Conservation (phyloP, 805 yeast genomes). For the Priceomyces fermenticarens region DNA sequence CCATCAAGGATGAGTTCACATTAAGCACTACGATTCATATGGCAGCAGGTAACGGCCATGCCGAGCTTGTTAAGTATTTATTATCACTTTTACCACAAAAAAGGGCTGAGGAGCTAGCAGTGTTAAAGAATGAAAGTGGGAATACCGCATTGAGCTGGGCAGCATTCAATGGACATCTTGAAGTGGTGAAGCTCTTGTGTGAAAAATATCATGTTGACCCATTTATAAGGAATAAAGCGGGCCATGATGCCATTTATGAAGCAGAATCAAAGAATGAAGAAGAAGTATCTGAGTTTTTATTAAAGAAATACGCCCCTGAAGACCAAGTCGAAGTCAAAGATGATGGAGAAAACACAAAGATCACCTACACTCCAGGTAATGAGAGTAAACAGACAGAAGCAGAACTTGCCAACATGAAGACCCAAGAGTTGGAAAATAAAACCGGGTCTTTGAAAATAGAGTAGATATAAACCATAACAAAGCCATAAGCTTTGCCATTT, state of each 20-base stretch:
- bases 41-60: conserved; percentile 95
- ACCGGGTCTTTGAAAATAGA: conserved; percentile 25
- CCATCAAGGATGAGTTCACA: conserved; percentile 61
- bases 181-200: conserved; percentile 64
- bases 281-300: conserved; percentile 74
- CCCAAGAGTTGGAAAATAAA: conserved; percentile 29
- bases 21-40: conserved; percentile 81
- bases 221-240: conserved; percentile 66
- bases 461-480: background rate
- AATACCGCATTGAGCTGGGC: conserved; percentile 99
- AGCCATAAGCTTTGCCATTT: background rate
- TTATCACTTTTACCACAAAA: conserved; percentile 45
- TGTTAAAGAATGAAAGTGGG: conserved; percentile 66
- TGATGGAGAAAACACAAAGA: conserved; percentile 38
- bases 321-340: conserved; percentile 47
- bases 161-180: conserved; percentile 78
- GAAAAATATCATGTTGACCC: conserved; percentile 80
- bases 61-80: conserved; percentile 60
- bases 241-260: conserved; percentile 83
- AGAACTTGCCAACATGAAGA: conserved; percentile 29
- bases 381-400: conserved; percentile 43
- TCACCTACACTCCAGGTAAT: conserved; percentile 41
- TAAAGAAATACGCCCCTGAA: conserved; percentile 68
- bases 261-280: conserved; percentile 78
- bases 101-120: conserved; percentile 37